Base-by-base conservation (phyloP, 2,329 filamentous ascomycete species). In the Coleophoma crateriformis region DNA sequence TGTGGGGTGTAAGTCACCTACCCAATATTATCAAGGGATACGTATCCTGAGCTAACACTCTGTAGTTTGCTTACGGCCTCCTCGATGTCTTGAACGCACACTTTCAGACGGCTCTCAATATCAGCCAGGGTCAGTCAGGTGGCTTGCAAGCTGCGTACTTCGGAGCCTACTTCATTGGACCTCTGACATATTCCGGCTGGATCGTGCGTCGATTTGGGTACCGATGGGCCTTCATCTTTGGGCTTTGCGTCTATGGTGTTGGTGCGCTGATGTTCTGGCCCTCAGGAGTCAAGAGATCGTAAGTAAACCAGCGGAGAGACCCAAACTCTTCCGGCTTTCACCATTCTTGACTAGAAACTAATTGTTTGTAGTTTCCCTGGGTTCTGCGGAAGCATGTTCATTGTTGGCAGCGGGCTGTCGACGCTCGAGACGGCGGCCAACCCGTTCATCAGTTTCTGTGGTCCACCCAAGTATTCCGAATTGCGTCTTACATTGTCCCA, bases 261-360 rank as follows among this genome's bases (percentile, higher is more conserved):
- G 86, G 85, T 2, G 88, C 87, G 14, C 81, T 92, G 56, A 88
- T 90, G 69, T 90, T 91, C 69, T 92, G 88, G 88, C 88, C 88
- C 0, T 85, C 84, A 1, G 86, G 84, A 7, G 78, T 90, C 11
- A 54, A 59, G 49, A 45, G 54, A 55, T 58, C 54, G 56, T 58
- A 41, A 55, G 56, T 47, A n/a, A 14, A 4, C 8, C 38, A 8
- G 4, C 5, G 27, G 7, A 27, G 27, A 7, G 8, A 7, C 8
- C 8, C 6, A 27, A 27, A 27, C 2, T 27, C 6, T 40, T 40
- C 14, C 17, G 11, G 7, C 13, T 40, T 7, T 22, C n/a, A 17
- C 19, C 20, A 7, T 19, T 7, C 12, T 22, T 13, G 4, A 17
- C 6, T 22, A 42, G 4, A 6, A 6, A 27, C 41, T 44, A 32